Evolutionary conservation across 257 asterid genomes (phyloP), one percentile per base, ranked within the genome.

Genomic region (Dorcoceras hygrometricum): DNA sequence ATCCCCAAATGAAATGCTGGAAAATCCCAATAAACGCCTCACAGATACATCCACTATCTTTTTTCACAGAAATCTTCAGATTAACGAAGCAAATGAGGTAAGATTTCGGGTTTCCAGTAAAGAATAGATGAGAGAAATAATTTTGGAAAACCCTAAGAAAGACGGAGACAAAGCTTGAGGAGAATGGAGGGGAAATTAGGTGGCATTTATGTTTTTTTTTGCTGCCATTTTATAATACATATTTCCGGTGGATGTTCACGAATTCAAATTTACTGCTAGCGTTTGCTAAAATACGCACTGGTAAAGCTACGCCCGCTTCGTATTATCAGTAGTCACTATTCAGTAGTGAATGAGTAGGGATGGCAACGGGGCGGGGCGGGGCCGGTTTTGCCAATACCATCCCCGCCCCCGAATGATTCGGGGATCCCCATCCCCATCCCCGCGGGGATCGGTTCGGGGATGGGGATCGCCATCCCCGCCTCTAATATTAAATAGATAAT

Each of bases 171-270:
- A 50, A 67, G 73, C 65, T 50, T 11, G 75, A 82, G 78, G 73
- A 59, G 59, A 70, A 74, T 71, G 81, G 85, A 82, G 90, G 79
- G 86, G 79, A 73, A 76, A 82, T 77, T 80, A 68, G 83, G 87
- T 81, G 76, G 67, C 76, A 12, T 67, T 76, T 70, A 71, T 74
- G 79, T 74, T 65, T 72, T 23, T 63, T 50, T 63, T 50, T 9
- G 51, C n/a, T 43, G 51, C 51, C 50, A 14, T 11, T 70, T 28
- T 20, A 8, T 20, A 27, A 16, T 55, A 25, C 63, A 25, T 68
- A 25, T 71, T 29, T 65, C 68, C 32, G 70, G 73, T 70, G 56
- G 63, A 71, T 61, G 78, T 75, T 75, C 59, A 68, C 69, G 74
- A 69, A 65, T 79, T 79, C 79, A 79, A 82, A 79, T 69, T 43